Evolutionary conservation across 2,329 filamentous ascomycete species (phyloP), one percentile per base, ranked within the genome.

Genomic region (Anthostomella pinea): DNA sequence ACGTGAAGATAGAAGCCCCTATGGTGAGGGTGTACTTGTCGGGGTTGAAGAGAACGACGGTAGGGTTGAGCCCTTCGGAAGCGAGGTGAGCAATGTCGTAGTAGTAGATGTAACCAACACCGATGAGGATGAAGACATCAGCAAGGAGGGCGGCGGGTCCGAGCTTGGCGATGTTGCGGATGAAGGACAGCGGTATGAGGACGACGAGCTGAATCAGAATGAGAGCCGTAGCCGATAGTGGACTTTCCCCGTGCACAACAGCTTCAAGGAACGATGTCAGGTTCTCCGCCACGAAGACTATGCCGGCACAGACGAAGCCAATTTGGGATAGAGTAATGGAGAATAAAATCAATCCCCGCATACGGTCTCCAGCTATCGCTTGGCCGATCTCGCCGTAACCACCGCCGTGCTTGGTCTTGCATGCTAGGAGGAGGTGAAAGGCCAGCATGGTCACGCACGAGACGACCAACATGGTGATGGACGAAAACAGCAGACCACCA

Each of bases 231-330:
- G 79, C 70, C 3, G 73, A 71, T 2, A 85, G 56, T 1, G 73
- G 72, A 16, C 67, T 61, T 3, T 62, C 54, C 21, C 69, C 67
- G 4, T 66, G 57, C 2, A 71, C 67, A 21, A 87, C 75, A 2
- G 84, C 84, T 19, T 76, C 64, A 16, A 83, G 63, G 61, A 89
- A 87, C 0, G 81, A 77, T 24, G 71, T 71, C 14, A 87, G 61
- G 52, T 89, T 89, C 56, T 89, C 83, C 0, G 85, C 85, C 1
- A 82, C 83, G 53, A 89, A 89, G 35, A 89, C 85, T 33, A 87
- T 74, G 20, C 85, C 85, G 0, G 85, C 79, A 50, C 84, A 89
- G 26, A 89, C 85, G 46, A 89, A 89, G 2, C 85, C 85, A 10
- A 89, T 68, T 57, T 89, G 85, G 0, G 85, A 88, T 8, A 89